These are phyloP conservation scores for Diaporthe ilicicola DNA, from an alignment of 2,329 filamentous ascomycete genomes.

Conservation along the genomic window DNA sequence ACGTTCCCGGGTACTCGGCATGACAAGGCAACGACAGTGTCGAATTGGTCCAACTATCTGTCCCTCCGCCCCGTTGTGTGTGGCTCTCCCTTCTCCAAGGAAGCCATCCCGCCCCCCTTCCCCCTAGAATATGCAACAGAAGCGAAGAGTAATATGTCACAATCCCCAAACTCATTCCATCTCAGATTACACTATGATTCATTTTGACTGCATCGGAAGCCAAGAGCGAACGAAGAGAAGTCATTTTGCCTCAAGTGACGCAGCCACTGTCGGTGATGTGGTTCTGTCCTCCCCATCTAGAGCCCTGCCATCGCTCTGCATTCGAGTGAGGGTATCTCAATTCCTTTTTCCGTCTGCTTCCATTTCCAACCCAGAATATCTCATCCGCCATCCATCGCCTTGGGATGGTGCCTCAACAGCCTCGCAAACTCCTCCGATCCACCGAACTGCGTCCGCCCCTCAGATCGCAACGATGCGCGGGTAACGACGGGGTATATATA, in stretches of 20 bases:
- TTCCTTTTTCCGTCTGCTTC: neutral
- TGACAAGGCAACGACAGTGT: neutral
- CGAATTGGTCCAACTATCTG: slow-evolving; percentile 3
- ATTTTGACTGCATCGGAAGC: neutral
- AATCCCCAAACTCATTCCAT: neutral
- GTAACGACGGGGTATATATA: neutral
- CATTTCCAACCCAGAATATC: neutral
- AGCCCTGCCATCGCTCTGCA: neutral
- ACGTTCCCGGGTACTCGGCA: neutral
- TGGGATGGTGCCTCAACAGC: no score
- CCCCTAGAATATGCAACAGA: neutral
- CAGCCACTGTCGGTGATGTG: neutral
- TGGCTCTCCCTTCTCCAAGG: neutral
- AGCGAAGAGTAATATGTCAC: neutral
- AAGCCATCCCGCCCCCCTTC: neutral
- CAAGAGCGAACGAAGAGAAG: neutral
- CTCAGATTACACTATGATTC: neutral
- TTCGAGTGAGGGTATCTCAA: neutral
- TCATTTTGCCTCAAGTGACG: neutral
- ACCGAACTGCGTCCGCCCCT: neutral
- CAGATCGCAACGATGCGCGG: neutral
- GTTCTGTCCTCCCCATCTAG: neutral
- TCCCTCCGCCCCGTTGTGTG: no score
- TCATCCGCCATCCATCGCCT: neutral
- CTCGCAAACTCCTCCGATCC: neutral